phyloP scores from a whole-genome alignment of 140 eudicot species.

The Ambrosia hybrid region DNA sequence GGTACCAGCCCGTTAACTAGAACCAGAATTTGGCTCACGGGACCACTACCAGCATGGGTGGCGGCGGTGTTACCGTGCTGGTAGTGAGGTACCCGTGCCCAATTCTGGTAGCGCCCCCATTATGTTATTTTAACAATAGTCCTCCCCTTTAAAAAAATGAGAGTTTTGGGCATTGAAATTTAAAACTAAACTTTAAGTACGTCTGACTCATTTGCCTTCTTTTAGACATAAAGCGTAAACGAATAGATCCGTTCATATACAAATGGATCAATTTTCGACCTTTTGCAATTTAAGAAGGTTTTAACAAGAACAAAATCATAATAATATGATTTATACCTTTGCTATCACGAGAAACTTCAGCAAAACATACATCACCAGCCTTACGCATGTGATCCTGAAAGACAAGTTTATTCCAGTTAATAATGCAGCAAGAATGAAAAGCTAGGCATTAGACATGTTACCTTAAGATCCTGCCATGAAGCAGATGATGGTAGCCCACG shows the following conservation, averaged over 20 bases:
- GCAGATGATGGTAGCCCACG: slow-evolving; percentile 98
- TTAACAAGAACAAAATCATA: neutral
- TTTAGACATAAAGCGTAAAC: too few species aligned
- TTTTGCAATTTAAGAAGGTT: neutral
- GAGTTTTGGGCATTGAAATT: too few species aligned
- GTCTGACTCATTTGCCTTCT: too few species aligned
- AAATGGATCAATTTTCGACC: neutral
- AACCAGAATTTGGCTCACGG: too few species aligned
- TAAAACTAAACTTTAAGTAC: too few species aligned
- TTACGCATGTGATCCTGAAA: slow-evolving; percentile 96
- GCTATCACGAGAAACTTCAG: slow-evolving; percentile 88
- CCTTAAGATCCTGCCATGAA: slow-evolving; percentile 99
- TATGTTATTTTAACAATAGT: neutral
- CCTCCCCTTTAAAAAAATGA: neutral
- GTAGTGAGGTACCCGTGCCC: too few species aligned
- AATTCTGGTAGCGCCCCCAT: too few species aligned
- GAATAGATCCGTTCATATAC: neutral
- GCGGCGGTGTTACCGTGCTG: too few species aligned
- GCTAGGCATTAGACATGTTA: slow-evolving; percentile 24
- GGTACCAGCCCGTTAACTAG: too few species aligned
- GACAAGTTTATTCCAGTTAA: neutral
- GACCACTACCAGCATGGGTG: too few species aligned
- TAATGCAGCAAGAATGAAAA: slow-evolving; percentile 3
- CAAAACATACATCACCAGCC: slow-evolving; percentile 99
- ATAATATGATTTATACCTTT: slow-evolving; percentile 52